Base-by-base conservation (phyloP, 139 green algal species). In the Chlamydomonas schloesseri region DNA sequence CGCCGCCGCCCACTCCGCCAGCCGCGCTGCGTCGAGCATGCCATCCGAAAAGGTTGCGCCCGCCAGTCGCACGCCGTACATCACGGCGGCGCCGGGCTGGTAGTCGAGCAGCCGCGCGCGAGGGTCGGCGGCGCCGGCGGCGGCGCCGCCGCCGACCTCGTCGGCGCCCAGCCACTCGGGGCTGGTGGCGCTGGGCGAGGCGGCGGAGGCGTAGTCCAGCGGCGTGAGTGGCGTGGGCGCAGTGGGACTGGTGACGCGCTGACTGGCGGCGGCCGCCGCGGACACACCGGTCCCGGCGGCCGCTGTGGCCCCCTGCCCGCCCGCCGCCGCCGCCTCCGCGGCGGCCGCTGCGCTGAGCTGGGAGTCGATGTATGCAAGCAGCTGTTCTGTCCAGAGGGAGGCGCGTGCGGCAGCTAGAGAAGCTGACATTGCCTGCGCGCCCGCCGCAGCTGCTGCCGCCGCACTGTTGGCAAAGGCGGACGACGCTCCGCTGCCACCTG, bases 11-110 rank as follows among this genome's bases (percentile, higher is more conserved):
- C 78, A 84, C 8, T 84, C 78, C 11, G 71, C 78, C n/a, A 84
- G 78, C 64, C 60, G 65, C 29, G 33, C 64, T 2, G 42, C 67
- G 26, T 84, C 78, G 0, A 84, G 29, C 64, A 84, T 24, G 33
- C 78, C 78, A n/a, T 84, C 78, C 42, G 74, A n/a, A 31, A 84
- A 84, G 1, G 78, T 67, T 0, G 78, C 68, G 68, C 78, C 64
- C n/a, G 78, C 78, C 42, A 84, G 46, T 9, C 78, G 78, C 24
- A 53, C 64, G 60, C 53, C 74, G 64, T 84, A 84, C 64, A 75
- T 2, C 20, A 84, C 64, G 2, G 42, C 18, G 0, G 78, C 64
- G n/a, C 29, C n/a, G 3, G 64, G 46, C 37, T 65, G 64, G 78
- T 84, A 53, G 64, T 84, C 78, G 2, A 84, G 64, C n/a, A 84